Conservation (phyloP, 345 rosid species). For the Clausena lansium region DNA sequence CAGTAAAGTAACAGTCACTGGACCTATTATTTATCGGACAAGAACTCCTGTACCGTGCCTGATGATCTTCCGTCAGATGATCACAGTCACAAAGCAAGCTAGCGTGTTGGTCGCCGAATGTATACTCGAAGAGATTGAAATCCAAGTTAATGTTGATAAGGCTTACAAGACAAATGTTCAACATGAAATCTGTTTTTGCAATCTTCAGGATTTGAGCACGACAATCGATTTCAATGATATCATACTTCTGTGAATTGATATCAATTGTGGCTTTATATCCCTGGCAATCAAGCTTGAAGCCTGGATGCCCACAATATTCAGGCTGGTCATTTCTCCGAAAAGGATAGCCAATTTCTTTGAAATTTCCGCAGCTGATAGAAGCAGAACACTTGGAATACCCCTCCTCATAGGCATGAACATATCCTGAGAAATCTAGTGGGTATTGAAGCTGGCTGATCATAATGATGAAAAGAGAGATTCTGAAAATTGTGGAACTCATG, state of each 20-base stretch:
- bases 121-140: not conserved
- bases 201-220: constrained; percentile 8
- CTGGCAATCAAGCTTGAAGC: constrained; percentile 15
- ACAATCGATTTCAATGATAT: not conserved
- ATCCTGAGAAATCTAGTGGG: not conserved
- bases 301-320: constrained; percentile 20
- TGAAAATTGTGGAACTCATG: not conserved
- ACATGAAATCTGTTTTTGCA: not conserved
- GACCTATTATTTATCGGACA: not conserved
- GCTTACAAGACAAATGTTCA: not conserved
- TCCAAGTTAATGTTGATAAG: not conserved
- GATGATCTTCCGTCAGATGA: not conserved
- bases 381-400: not conserved
- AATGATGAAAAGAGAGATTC: not conserved
- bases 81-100: constrained; percentile 10
- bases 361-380: constrained; percentile 9
- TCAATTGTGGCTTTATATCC: not conserved
- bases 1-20: not conserved
- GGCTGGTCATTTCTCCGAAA: constrained; percentile 5
- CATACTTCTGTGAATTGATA: not conserved
- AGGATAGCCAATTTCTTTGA: constrained; percentile 17
- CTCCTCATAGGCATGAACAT: not conserved
- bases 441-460: not conserved
- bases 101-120: not conserved
- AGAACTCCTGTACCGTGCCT: not conserved